Conservation (phyloP, 129 eudicot genomes). For the Pseudognaphalium luteoalbum region DNA sequence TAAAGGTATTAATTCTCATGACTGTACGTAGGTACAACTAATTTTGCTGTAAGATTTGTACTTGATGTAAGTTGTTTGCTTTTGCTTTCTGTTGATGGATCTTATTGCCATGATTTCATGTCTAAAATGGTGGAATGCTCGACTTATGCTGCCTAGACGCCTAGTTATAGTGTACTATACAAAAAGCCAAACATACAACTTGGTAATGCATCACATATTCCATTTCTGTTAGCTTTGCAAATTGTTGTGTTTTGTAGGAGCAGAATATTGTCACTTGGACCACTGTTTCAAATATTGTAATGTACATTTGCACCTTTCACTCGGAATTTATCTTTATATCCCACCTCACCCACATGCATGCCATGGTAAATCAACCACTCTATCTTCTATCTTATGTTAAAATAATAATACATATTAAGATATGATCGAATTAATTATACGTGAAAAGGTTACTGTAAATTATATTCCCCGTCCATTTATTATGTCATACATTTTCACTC, state of each 20-base stretch:
- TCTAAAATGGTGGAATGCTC: slow-evolving; percentile 5
- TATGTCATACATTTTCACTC: too few relatives aligned
- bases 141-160: neutral
- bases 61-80: slow-evolving; percentile 14
- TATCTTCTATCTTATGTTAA: too few relatives aligned
- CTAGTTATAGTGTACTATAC: neutral
- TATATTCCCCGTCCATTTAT: too few relatives aligned
- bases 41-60: slow-evolving; percentile 1
- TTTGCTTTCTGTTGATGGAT: slow-evolving; percentile 7
- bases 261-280: slow-evolving; percentile 9
- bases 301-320: slow-evolving; percentile 1
- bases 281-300: neutral
- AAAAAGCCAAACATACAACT: neutral
- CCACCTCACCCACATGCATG: slow-evolving; percentile 16
- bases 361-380: neutral
- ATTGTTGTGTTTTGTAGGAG: slow-evolving; percentile 1
- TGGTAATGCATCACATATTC: neutral
- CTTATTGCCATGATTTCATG: slow-evolving; percentile 14
- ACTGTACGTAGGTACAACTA: neutral
- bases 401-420: too few relatives aligned
- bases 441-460: too few relatives aligned
- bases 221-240: slow-evolving; percentile 6
- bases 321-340: neutral
- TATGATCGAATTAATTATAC: too few relatives aligned
- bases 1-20: neutral